Percentiles rank a stretch among this genome's conserved stretches.
phyloP scores from a whole-genome alignment of 202 grass and related monocot genomes.

The Elaeis oleifera region DNA sequence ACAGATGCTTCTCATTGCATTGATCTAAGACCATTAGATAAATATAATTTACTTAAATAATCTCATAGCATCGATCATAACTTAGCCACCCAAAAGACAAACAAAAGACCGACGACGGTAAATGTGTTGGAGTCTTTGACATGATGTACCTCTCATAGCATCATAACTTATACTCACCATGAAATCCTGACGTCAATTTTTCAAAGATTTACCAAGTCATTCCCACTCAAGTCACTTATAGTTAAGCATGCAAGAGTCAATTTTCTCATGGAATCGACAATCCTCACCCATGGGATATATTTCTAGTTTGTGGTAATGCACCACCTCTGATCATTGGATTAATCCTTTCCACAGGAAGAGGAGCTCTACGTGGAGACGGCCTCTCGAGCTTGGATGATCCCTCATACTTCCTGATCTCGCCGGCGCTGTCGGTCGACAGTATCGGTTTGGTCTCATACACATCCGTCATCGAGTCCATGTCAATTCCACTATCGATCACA shows the following conservation, averaged over 20 bases:
- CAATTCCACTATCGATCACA: conserved; percentile 39
- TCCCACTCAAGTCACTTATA: conserved; percentile 43
- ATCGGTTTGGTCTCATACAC: conserved; percentile 64
- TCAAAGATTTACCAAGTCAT: conserved; percentile 18
- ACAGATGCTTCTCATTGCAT: too few species aligned
- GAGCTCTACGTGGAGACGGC: conserved; percentile 51
- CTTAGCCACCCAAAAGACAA: conserved; percentile 12
- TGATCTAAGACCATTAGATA: too few species aligned
- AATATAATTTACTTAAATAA: too few species aligned
- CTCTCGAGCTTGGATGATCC: conserved; percentile 51
- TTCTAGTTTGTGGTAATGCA: conserved; percentile 32
- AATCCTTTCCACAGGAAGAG: conserved; percentile 48
- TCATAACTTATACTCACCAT: background rate
- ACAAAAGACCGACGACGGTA: background rate
- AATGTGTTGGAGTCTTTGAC: background rate
- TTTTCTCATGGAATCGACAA: conserved; percentile 7
- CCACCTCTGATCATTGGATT: conserved; percentile 45
- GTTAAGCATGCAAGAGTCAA: conserved; percentile 19
- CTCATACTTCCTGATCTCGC: conserved; percentile 37
- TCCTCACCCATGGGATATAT: conserved; percentile 63
- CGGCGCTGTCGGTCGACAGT: conserved; percentile 44
- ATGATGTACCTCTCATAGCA: background rate
- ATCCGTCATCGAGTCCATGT: conserved; percentile 59
- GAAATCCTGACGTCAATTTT: background rate
- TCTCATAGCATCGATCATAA: background rate